Base-by-base conservation (phyloP, 2,329 filamentous ascomycete genomes). In the Botrytis hyacinthi region DNA sequence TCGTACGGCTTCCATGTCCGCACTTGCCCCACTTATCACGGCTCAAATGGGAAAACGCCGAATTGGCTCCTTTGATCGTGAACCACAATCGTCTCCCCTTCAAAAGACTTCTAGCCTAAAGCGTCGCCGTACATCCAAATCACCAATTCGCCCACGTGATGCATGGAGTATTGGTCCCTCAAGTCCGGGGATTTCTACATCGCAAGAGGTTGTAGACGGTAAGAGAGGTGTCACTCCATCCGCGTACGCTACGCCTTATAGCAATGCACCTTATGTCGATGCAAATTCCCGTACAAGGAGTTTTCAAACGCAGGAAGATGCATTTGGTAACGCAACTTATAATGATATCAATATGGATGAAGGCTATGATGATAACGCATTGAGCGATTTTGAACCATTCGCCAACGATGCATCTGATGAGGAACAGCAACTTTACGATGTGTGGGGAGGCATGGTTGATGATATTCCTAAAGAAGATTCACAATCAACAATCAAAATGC, bases 231-330 rank as follows among this genome's bases (percentile, higher is more conserved):
- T 87, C 0, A 91, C 91, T 0, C 86, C 86, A 2, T 90, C 90
- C 76, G 90, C 89, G n/a, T 94, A 94, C 78, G 91, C 91, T 4
- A 95, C 92, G 0, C 92, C 92, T 0, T 86, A 91, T 79, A 94
- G 91, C 78, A 91, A 90, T 75, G 87, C 85, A 5, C 85, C 88
- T 3, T 81, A 79, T 67, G 73, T 78, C 5, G 78, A 79, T 2
- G 32, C 6, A 42, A 29, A 61, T 59, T 63, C 48, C 73, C 76
- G 32, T 26, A 65, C 73, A 9, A 74, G 73, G 60, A 26, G 60
- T 71, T 18, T 75, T 76, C 46, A 18, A 76, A 73, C 73, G 73
- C 46, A 74, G 29, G 66, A 60, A n/a, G 61, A 73, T 22, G 75
- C 73, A 44, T 71, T 74, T 37, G 77, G 75, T 1, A 79, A 77